Percentiles rank a stretch among this genome's conserved stretches.
These are phyloP conservation scores for Dorcoceras hygrometricum DNA, from an alignment of 257 asterid genomes.

Conservation along the genomic window DNA sequence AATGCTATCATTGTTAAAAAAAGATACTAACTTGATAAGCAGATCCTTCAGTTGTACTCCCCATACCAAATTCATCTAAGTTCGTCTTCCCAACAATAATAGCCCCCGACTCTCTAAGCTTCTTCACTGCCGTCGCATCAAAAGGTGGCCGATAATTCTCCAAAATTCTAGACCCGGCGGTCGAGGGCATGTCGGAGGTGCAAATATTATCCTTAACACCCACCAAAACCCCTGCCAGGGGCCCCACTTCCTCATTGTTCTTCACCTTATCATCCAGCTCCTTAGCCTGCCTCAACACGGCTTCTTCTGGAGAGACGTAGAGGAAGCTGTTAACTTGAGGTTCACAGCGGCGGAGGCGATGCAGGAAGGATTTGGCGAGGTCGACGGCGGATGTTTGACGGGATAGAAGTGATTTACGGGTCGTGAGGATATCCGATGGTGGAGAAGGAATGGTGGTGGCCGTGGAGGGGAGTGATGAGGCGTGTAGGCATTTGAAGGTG, in stretches of 20 bases:
- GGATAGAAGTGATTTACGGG: slow-evolving; percentile 68
- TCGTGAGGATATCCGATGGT: slow-evolving; percentile 68
- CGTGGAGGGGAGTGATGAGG: slow-evolving; percentile 30
- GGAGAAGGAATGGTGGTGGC: slow-evolving; percentile 34
- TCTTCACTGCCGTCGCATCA: slow-evolving; percentile 88
- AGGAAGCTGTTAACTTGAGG: slow-evolving; percentile 84
- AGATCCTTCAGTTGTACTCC: slow-evolving; percentile 91
- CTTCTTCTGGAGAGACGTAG: slow-evolving; percentile 54
- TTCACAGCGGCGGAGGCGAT: slow-evolving; percentile 70
- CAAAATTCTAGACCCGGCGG: slow-evolving; percentile 85
- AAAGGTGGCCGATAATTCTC: slow-evolving; percentile 77
- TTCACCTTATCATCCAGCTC: slow-evolving; percentile 61
- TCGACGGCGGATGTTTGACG: slow-evolving; percentile 71
- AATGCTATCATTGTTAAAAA: not conserved
- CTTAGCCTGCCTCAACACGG: slow-evolving; percentile 61
- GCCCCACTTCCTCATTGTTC: slow-evolving; percentile 61
- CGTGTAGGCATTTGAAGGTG: slow-evolving; percentile 46
- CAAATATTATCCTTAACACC: slow-evolving; percentile 94
- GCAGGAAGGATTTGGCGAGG: slow-evolving; percentile 59
- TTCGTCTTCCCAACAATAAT: slow-evolving; percentile 89
- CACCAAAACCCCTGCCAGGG: slow-evolving; percentile 78
- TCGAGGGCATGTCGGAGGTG: slow-evolving; percentile 82
- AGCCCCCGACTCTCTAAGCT: slow-evolving; percentile 74
- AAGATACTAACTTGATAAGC: slow-evolving; percentile 61
- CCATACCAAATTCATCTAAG: slow-evolving; percentile 99